These are phyloP conservation scores for Monosporascus ibericus DNA, from an alignment of 2,329 filamentous ascomycete genomes.

Conservation along the genomic window DNA sequence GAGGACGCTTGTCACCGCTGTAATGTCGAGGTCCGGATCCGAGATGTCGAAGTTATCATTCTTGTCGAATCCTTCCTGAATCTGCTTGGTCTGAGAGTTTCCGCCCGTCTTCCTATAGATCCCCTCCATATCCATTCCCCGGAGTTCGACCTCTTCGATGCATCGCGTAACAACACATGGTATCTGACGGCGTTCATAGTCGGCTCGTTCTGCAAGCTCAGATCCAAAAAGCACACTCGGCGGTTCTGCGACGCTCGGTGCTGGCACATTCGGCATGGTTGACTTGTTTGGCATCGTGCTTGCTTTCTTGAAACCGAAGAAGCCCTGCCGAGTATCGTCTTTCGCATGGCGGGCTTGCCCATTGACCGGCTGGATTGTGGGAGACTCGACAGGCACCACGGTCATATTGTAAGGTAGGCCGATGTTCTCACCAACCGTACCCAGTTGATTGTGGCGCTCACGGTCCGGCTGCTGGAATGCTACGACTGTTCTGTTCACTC, in stretches of 20 bases:
- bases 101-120: slow-evolving; percentile 98
- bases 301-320: slow-evolving; percentile 58
- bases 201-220: slow-evolving; percentile 77
- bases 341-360: slow-evolving; percentile 23
- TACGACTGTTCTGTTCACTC: slow-evolving; percentile 85
- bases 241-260: slow-evolving; percentile 39
- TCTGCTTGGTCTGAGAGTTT: slow-evolving; percentile 80
- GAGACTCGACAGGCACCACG: slow-evolving; percentile 46
- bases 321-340: slow-evolving; percentile 48
- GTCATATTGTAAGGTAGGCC: slow-evolving; percentile 68
- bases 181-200: slow-evolving; percentile 83
- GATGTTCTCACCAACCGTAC: slow-evolving; percentile 56
- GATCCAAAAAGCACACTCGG: slow-evolving; percentile 73
- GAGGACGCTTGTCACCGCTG: slow-evolving; percentile 87
- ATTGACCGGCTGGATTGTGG: slow-evolving; percentile 28
- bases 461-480: slow-evolving; percentile 57
- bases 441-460: slow-evolving; percentile 42
- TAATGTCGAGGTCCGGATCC: slow-evolving; percentile 89
- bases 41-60: slow-evolving; percentile 85
- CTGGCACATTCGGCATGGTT: slow-evolving; percentile 35
- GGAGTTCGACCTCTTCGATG: slow-evolving; percentile 91
- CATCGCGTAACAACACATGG: slow-evolving; percentile 87
- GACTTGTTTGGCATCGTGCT: slow-evolving; percentile 45
- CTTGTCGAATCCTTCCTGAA: slow-evolving; percentile 88
- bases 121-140: slow-evolving; percentile 95